These are phyloP conservation scores for Fusarium torulosum DNA, from an alignment of 2,329 filamentous ascomycete species.

Conservation along the genomic window DNA sequence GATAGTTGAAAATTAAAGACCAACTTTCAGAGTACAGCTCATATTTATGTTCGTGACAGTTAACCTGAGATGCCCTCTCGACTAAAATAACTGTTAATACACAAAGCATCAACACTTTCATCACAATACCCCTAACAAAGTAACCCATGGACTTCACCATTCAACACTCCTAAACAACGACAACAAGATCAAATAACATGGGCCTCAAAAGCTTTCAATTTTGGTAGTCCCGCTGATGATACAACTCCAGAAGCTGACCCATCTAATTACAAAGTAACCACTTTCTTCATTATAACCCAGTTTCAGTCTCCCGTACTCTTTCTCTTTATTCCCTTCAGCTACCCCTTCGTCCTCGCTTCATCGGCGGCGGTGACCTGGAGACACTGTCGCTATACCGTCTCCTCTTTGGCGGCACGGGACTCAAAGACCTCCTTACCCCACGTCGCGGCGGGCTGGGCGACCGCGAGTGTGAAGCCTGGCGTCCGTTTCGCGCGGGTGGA, in stretches of 20 bases:
- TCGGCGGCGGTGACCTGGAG: slow-evolving; percentile 50
- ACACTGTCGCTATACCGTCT: slow-evolving; percentile 51
- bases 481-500: slow-evolving; percentile 39
- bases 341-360: slow-evolving; percentile 51
- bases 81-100: not conserved
- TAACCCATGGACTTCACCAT: not conserved
- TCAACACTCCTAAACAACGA: not conserved
- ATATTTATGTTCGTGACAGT: not conserved
- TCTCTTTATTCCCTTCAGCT: slow-evolving; percentile 31
- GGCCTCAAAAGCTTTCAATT: slow-evolving; percentile 42
- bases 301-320: slow-evolving; percentile 2
- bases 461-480: slow-evolving; percentile 44
- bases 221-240: slow-evolving; percentile 43
- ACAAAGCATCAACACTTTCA: not conserved
- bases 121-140: slow-evolving; percentile 1
- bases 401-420: slow-evolving; percentile 49
- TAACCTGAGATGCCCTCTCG: not conserved
- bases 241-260: slow-evolving; percentile 28
- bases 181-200: slow-evolving; percentile 9
- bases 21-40: not conserved
- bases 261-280: slow-evolving; percentile 35
- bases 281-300: slow-evolving; percentile 22
- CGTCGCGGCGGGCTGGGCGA: slow-evolving; percentile 43
- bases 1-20: not conserved
- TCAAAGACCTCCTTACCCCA: slow-evolving; percentile 38